Evolutionary conservation across 306 rosid species (phyloP).

Genomic region (Styphnolobium japonicum): DNA sequence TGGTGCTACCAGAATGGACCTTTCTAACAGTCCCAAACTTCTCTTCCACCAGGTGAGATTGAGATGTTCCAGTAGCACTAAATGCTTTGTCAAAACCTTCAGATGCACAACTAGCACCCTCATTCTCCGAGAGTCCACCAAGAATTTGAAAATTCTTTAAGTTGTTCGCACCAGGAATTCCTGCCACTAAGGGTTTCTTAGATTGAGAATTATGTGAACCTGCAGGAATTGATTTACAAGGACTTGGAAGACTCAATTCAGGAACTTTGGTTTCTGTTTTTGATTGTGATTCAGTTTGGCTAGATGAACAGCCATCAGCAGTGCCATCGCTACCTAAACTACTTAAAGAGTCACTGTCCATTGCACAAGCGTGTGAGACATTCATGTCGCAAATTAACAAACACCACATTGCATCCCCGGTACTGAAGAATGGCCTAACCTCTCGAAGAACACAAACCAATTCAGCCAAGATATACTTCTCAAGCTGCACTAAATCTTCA

Average conservation of each 20-base stretch:
- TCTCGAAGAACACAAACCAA: slow-evolving; percentile 79
- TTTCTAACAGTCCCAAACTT: slow-evolving; percentile 56
- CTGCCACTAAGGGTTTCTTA: slow-evolving; percentile 34
- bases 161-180: slow-evolving; percentile 35
- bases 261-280: slow-evolving; percentile 46
- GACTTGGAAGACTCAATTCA: slow-evolving; percentile 49
- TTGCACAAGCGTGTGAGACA: slow-evolving; percentile 86
- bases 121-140: slow-evolving; percentile 42
- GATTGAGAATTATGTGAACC: slow-evolving; percentile 50
- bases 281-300: slow-evolving; percentile 35
- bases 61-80: slow-evolving; percentile 41
- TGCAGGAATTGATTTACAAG: slow-evolving; percentile 44
- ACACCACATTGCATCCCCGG: slow-evolving; percentile 95
- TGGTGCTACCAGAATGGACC: slow-evolving; percentile 56
- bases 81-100: slow-evolving; percentile 37
- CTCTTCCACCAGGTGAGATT: slow-evolving; percentile 47
- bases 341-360: slow-evolving; percentile 58
- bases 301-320: slow-evolving; percentile 33
- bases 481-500: slow-evolving; percentile 76
- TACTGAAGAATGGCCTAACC: slow-evolving; percentile 79
- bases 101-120: slow-evolving; percentile 33
- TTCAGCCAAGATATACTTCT: slow-evolving; percentile 73
- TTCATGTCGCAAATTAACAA: slow-evolving; percentile 74
- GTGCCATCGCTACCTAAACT: slow-evolving; percentile 40
- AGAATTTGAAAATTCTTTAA: slow-evolving; percentile 38